These are phyloP conservation scores for Monilinia aucupariae DNA, from an alignment of 2,329 filamentous ascomycete species.

Conservation along the genomic window DNA sequence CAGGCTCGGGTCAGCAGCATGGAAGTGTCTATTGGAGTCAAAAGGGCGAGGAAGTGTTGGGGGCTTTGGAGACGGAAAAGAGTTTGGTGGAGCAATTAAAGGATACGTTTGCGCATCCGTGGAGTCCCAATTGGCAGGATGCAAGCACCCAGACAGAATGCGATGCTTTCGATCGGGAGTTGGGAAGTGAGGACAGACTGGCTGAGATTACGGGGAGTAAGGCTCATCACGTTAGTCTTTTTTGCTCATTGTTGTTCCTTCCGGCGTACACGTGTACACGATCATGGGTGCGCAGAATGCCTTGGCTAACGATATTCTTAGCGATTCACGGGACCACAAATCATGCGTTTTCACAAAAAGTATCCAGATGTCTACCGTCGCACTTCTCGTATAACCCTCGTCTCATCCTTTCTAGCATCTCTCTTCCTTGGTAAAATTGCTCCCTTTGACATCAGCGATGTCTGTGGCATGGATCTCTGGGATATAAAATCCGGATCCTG, in stretches of 20 bases:
- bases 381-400: constrained; percentile 82
- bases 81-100: constrained; percentile 67
- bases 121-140: constrained; percentile 97
- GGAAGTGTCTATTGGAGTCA: constrained; percentile 91
- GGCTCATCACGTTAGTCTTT: constrained; percentile 76
- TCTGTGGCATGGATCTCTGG: constrained; percentile 96
- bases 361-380: constrained; percentile 74
- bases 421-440: constrained; percentile 80
- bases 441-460: constrained; percentile 88
- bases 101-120: constrained; percentile 69
- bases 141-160: constrained; percentile 90
- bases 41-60: constrained; percentile 61
- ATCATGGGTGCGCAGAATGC: background rate
- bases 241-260: constrained; percentile 18
- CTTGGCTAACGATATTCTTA: constrained; percentile 36
- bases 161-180: constrained; percentile 71
- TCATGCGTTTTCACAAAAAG: constrained; percentile 77
- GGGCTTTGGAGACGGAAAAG: constrained; percentile 52
- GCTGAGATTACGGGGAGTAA: constrained; percentile 82
- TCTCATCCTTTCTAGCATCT: constrained; percentile 92
- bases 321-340: constrained; percentile 97
- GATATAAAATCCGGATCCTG: constrained; percentile 72
- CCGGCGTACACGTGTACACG: background rate
- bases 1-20: constrained; percentile 93
- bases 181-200: constrained; percentile 63